Percentiles rank a stretch among this genome's conserved stretches.
Evolutionary conservation across 2,329 filamentous ascomycete genomes (phyloP).

Genomic region (Pseudogymnoascus sp.): DNA sequence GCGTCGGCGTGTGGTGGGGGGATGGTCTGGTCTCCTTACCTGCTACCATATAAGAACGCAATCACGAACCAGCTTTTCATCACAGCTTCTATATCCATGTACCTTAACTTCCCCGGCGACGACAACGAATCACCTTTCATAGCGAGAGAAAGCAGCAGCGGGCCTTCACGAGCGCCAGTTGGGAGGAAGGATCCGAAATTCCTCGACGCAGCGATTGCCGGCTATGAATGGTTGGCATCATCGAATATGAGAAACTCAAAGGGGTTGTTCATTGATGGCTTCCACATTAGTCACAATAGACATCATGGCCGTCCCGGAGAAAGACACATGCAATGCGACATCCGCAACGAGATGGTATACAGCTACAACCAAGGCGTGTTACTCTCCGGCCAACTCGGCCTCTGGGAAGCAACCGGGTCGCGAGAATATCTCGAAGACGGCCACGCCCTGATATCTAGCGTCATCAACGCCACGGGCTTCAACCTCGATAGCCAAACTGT

Average conservation of each 20-base stretch:
- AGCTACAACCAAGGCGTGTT: slow-evolving; percentile 95
- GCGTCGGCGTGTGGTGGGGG: slow-evolving; percentile 73
- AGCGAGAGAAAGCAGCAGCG: slow-evolving; percentile 19
- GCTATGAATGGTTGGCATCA: slow-evolving; percentile 70
- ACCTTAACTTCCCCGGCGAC: slow-evolving; percentile 79
- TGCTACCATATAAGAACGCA: slow-evolving; percentile 86
- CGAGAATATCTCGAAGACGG: slow-evolving; percentile 67
- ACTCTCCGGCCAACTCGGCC: slow-evolving; percentile 69
- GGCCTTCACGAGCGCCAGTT: slow-evolving; percentile 26
- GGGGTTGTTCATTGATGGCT: slow-evolving; percentile 80
- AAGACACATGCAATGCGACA: slow-evolving; percentile 60
- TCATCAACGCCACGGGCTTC: slow-evolving; percentile 76
- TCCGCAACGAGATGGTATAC: slow-evolving; percentile 81
- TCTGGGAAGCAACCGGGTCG: slow-evolving; percentile 72
- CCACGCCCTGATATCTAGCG: slow-evolving; percentile 65
- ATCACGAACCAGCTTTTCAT: slow-evolving; percentile 92
- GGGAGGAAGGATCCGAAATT: slow-evolving; percentile 51
- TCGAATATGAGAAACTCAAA: slow-evolving; percentile 73
- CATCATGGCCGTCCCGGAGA: slow-evolving; percentile 22
- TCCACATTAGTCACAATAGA: slow-evolving; percentile 64
- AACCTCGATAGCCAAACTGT: slow-evolving; percentile 36
- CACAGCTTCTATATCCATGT: slow-evolving; percentile 80
- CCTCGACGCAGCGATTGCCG: slow-evolving; percentile 65
- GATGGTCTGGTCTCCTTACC: slow-evolving; percentile 81
- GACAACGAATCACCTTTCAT: slow-evolving; percentile 63